Base-by-base conservation (phyloP, 2,329 filamentous ascomycete genomes). In the Colletotrichum aenigma region DNA sequence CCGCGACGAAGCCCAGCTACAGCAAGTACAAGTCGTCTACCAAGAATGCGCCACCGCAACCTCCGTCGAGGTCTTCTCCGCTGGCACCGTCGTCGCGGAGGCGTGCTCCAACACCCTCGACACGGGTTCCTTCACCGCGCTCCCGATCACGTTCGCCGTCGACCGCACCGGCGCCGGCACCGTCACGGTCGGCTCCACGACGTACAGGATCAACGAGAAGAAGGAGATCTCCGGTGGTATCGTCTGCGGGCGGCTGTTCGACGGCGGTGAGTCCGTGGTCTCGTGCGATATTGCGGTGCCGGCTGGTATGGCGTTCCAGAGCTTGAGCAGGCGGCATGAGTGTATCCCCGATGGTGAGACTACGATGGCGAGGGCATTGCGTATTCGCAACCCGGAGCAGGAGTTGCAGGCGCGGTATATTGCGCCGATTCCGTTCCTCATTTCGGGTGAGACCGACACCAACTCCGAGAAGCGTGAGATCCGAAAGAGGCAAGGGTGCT, bases 401-500 rank as follows among this genome's bases (percentile, higher is more conserved):
- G 43, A n/a, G 0, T 4, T 48, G 43, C 43, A 48, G 3, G n/a
- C 43, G 9, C 18, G 43, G 9, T 48, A 48, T 7, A 21, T 48
- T 21, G 43, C 43, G 3, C 43, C 43, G n/a, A 48, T 48, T 21
- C 18, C 43, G 18, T 48, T 48, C 6, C 43, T 21, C 18, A 5
- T 6, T 5, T 21, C 18, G 0, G 1, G 10, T 1, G 43, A 48
- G 4, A 12, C 38, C 1, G 15, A 12, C 18, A 21, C n/a, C 9
- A 48, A 48, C 18, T 4, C 10, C n/a, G 10, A 21, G 10, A 48
- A 48, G 6, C n/a, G n/a, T 0, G 43, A 21, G 0, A 13, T 48
- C 6, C 10, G 5, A 7, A 48, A 52, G 43, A 52, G 43, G 3
- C 43, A 21, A 21, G 43, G 43, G 2, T 52, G 43, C n/a, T 52